Evolutionary conservation across 2,329 filamentous ascomycete species (phyloP).

Genomic region (Aaosphaeria pasadenensis): DNA sequence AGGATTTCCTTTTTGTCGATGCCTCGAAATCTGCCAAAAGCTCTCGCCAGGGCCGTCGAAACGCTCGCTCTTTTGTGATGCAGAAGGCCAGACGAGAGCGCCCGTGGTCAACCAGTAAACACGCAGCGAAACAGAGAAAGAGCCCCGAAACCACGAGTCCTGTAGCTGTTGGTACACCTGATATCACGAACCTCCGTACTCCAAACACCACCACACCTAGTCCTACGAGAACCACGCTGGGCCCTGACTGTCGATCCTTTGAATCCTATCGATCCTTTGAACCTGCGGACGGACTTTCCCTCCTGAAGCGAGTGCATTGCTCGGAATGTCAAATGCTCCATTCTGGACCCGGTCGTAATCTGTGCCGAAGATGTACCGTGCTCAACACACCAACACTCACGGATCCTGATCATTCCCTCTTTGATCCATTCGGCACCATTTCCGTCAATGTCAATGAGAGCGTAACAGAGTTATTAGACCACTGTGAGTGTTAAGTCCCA

Average conservation of each 20-base stretch:
- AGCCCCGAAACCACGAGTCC: constrained; percentile 26
- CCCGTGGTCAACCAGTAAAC: constrained; percentile 40
- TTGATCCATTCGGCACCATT: constrained; percentile 32
- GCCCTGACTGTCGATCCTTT: constrained; percentile 17
- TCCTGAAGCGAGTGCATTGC: constrained; percentile 22
- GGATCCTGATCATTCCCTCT: constrained; percentile 22
- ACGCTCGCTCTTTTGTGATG: constrained; percentile 41
- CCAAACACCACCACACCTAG: constrained; percentile 31
- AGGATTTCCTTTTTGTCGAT: constrained; percentile 39
- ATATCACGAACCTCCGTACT: constrained; percentile 22
- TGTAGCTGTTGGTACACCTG: constrained; percentile 25
- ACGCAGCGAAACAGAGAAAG: constrained; percentile 29
- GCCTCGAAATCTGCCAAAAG: constrained; percentile 33
- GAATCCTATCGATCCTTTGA: constrained; percentile 9
- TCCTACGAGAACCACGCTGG: constrained; percentile 16
- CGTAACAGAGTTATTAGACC: constrained; percentile 30
- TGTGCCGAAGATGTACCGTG: constrained; percentile 27
- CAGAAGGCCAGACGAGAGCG: constrained; percentile 36
- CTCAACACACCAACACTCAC: constrained; percentile 14
- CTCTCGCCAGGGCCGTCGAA: constrained; percentile 36
- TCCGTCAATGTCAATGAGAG: constrained; percentile 23
- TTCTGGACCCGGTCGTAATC: constrained; percentile 24
- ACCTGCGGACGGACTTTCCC: not conserved
- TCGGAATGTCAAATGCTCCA: constrained; percentile 27
- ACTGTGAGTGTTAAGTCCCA: constrained; percentile 29